Conservation (phyloP, 192 early-diverging fungal genomes). For the Entophlyctis luteolus region DNA sequence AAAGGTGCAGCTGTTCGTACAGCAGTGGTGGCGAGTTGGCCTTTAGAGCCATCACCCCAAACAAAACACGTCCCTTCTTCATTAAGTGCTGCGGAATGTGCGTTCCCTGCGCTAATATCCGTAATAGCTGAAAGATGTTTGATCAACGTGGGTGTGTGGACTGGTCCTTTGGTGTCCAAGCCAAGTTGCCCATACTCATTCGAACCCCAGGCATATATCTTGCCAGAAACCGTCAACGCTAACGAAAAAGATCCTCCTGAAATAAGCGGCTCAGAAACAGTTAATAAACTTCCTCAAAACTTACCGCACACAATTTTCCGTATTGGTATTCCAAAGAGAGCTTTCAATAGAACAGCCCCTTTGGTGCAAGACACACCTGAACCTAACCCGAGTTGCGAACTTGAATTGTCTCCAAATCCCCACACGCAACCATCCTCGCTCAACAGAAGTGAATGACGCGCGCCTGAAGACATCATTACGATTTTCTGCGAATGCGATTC, state of each 20-base stretch:
- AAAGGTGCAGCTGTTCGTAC: background rate
- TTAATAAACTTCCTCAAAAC: background rate
- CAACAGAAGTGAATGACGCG: slow-evolving; percentile 4
- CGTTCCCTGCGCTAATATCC: background rate
- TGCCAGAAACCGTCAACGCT: slow-evolving; percentile 16
- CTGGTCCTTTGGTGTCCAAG: background rate
- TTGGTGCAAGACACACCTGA: background rate
- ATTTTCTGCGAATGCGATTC: background rate
- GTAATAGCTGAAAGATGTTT: background rate
- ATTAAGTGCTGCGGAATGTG: background rate
- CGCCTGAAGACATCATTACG: background rate
- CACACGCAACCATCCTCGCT: background rate
- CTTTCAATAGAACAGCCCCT: background rate
- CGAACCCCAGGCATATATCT: slow-evolving; percentile 15
- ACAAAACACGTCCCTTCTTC: slow-evolving; percentile 13
- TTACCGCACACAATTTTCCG: background rate
- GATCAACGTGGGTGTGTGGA: slow-evolving; percentile 1
- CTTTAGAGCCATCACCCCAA: slow-evolving; percentile 8
- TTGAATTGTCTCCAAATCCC: slow-evolving; percentile 14
- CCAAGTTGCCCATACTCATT: slow-evolving; percentile 10
- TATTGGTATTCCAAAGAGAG: background rate
- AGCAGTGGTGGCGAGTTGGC: background rate
- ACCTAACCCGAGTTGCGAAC: background rate
- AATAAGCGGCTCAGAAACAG: background rate
- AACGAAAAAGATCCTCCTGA: slow-evolving; percentile 3